Percentiles rank a stretch among this genome's conserved stretches.
phyloP scores from a whole-genome alignment of 768 basidiomycete species.

The Russula brevipes region DNA sequence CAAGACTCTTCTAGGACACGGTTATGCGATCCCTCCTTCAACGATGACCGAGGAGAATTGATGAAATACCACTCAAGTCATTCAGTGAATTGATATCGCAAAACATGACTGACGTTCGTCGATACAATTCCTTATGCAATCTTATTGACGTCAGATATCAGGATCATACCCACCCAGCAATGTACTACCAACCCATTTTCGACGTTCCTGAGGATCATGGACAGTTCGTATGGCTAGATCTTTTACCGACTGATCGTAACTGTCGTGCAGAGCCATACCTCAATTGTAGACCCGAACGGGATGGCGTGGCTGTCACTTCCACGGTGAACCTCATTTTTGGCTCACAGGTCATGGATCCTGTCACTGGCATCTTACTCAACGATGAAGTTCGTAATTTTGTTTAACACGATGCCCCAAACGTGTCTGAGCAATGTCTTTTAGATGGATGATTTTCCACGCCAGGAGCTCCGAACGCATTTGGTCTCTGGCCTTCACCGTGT shows the following conservation, averaged over 20 bases:
- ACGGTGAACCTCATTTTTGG: conserved; percentile 91
- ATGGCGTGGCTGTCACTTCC: conserved; percentile 81
- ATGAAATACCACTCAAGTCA: conserved; percentile 60
- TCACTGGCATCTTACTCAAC: conserved; percentile 86
- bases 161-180: conserved; percentile 74
- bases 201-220: conserved; percentile 75
- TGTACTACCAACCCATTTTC: conserved; percentile 81
- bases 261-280: conserved; percentile 67
- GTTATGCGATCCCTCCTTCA: conserved; percentile 73
- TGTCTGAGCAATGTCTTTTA: conserved; percentile 25
- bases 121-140: background rate
- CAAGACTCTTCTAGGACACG: conserved; percentile 53
- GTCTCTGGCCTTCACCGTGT: conserved; percentile 75
- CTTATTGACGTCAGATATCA: conserved; percentile 31
- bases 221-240: conserved; percentile 45
- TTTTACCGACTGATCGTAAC: background rate
- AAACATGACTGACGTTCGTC: conserved; percentile 82
- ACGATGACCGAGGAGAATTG: conserved; percentile 51
- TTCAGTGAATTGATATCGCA: conserved; percentile 55
- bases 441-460: conserved; percentile 92
- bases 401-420: background rate
- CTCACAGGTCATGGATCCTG: conserved; percentile 77
- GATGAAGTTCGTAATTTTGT: conserved; percentile 54
- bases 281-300: conserved; percentile 74
- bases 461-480: conserved; percentile 78